phyloP scores from a whole-genome alignment of 345 rosid genomes.

The Erucastrum elatum region DNA sequence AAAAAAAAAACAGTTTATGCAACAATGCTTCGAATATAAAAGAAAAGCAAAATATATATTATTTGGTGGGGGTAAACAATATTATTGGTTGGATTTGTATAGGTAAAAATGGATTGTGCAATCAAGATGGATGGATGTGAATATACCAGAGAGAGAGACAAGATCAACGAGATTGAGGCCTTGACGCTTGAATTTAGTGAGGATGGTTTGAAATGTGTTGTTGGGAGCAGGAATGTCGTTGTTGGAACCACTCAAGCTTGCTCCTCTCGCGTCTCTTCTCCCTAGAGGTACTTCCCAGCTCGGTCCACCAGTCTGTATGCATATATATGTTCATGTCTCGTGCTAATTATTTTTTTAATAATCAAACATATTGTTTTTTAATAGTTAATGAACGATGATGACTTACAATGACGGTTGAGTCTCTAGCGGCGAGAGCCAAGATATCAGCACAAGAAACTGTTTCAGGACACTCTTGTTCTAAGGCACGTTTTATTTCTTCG shows the following conservation, averaged over 20 bases:
- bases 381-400: not conserved
- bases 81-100: not conserved
- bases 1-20: not conserved
- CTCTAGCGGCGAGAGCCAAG: constrained; percentile 81
- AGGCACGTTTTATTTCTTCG: constrained; percentile 70
- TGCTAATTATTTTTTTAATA: not conserved
- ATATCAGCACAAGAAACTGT: constrained; percentile 89
- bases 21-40: not conserved
- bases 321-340: not conserved
- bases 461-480: constrained; percentile 73
- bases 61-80: not conserved
- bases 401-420: constrained; percentile 82
- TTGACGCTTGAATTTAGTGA: constrained; percentile 55
- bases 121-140: constrained; percentile 3
- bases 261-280: constrained; percentile 69
- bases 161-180: constrained; percentile 69
- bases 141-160: constrained; percentile 69
- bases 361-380: not conserved
- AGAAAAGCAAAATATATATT: not conserved
- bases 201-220: constrained; percentile 62
- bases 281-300: constrained; percentile 86
- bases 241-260: constrained; percentile 81
- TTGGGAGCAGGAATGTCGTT: constrained; percentile 68
- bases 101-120: not conserved
- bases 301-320: constrained; percentile 72